Base-by-base conservation (phyloP, 2,329 filamentous ascomycete genomes). In the Cyphellophora attinorum region DNA sequence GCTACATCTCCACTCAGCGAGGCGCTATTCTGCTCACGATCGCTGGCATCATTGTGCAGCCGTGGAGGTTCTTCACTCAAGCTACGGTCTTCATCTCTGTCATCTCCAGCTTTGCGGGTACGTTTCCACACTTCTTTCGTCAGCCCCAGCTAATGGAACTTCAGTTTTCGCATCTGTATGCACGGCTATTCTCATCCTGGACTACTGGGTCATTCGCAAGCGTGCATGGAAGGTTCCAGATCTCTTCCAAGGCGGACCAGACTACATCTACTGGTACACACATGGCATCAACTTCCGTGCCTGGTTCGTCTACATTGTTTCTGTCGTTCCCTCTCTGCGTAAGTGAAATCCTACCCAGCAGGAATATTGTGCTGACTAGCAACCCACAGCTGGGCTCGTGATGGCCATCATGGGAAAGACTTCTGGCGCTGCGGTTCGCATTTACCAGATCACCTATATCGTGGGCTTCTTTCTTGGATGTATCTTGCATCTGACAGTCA, bases 131-230 rank as follows among this genome's bases (percentile, higher is more conserved):
- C n/a, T n/a, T n/a, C n/a, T n/a, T n/a, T n/a, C n/a, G n/a, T n/a
- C n/a, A n/a, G n/a, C n/a, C n/a, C n/a, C n/a, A n/a, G n/a, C n/a
- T n/a, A n/a, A n/a, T n/a, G n/a, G n/a, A n/a, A n/a, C n/a, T n/a
- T n/a, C n/a, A 3, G 12, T 36, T 27, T 25, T 25, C 21, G n/a
- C 21, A 8, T 8, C 8, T n/a, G 21, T 25, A 8, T 25, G 21
- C 21, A 36, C 34, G 6, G 34, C 21, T 28, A 21, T 36, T 6
- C 6, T 36, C 11, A 29, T 27, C 11, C 21, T 27, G 16, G 34
- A 36, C 19, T 36, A 36, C 34, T 36, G 34, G 34, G 15, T 36
- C 11, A 23, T 36, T 21, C 27, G 34, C 10, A 31, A 29, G 14
- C 27, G 29, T 14, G 30, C 29, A 19, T 36, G 34, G 34, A 19